Conservation (phyloP, 1,139 yeast genomes). For the Meyerozyma athensensis region DNA sequence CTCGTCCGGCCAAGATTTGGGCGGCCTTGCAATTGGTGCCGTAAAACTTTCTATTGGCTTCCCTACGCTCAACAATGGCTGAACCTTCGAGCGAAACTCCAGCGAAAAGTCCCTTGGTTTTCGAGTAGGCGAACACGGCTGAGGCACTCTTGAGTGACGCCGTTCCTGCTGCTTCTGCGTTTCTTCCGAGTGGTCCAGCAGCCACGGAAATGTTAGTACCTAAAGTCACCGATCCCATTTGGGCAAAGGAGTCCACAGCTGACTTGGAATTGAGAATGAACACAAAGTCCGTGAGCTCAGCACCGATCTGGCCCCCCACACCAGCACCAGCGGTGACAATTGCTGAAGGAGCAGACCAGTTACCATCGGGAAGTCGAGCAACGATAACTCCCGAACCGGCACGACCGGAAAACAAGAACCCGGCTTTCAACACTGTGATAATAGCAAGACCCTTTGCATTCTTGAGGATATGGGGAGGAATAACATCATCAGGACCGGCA, state of each 20-base stretch:
- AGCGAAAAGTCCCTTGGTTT: conserved; percentile 94
- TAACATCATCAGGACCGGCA: conserved; percentile 82
- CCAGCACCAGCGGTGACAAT: conserved; percentile 97
- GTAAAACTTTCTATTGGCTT: conserved; percentile 91
- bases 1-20: conserved; percentile 74
- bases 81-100: conserved; percentile 97
- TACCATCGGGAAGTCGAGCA: conserved; percentile 89
- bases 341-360: conserved; percentile 99
- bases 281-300: conserved; percentile 94
- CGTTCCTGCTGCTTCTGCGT: conserved; percentile 96
- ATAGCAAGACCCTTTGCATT: conserved; percentile 92
- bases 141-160: conserved; percentile 87
- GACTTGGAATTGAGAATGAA: conserved; percentile 80
- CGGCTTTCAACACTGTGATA: conserved; percentile 91
- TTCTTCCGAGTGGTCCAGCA: conserved; percentile 98
- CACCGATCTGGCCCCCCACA: conserved; percentile 97
- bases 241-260: conserved; percentile 94
- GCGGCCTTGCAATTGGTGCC: conserved; percentile 86
- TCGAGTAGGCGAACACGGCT: conserved; percentile 89
- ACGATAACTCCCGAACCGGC: conserved; percentile 97
- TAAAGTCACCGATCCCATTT: conserved; percentile 86
- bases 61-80: conserved; percentile 90
- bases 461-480: conserved; percentile 83
- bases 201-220: conserved; percentile 96
- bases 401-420: conserved; percentile 91